Conservation (phyloP, 2,329 filamentous ascomycete genomes). For the Pseudocercospora macadamiae region DNA sequence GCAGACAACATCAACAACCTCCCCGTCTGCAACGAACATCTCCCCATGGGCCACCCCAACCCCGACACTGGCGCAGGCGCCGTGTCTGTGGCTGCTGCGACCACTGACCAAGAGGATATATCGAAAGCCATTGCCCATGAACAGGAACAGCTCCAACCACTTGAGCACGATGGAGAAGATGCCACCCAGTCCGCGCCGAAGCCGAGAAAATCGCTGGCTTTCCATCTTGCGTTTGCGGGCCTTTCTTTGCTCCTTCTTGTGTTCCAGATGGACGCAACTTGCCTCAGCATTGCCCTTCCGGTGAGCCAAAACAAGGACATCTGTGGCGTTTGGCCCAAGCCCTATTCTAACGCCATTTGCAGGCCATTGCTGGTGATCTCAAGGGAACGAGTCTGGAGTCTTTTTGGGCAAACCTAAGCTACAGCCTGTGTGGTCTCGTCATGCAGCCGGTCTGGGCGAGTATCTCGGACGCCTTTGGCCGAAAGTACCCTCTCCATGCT, state of each 20-base stretch:
- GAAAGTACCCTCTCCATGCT: not conserved
- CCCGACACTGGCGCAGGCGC: too few relatives aligned
- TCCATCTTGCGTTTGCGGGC: not conserved
- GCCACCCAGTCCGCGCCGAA: not conserved
- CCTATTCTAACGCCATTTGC: not conserved
- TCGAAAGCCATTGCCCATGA: not conserved
- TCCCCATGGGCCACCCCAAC: not conserved
- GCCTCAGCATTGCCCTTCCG: conserved; percentile 1
- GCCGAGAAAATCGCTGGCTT: not conserved
- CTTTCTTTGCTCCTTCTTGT: not conserved
- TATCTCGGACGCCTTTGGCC: not conserved
- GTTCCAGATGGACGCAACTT: conserved; percentile 3
- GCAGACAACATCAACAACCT: too few relatives aligned
- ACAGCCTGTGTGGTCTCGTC: not conserved
- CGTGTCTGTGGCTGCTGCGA: not conserved
- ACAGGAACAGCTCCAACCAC: not conserved
- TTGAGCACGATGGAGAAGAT: not conserved
- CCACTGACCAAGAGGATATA: not conserved
- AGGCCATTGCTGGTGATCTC: conserved; percentile 1
- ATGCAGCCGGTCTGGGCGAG: not conserved
- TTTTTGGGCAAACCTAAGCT: conserved; percentile 1
- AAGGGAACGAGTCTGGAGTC: not conserved
- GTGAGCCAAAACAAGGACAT: not conserved
- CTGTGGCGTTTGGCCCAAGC: not conserved
- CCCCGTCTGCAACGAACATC: too few relatives aligned